Percentiles rank a stretch among this genome's conserved stretches.
Evolutionary conservation across 2,329 filamentous ascomycete genomes (phyloP).

Genomic region (Penicillium sp.): DNA sequence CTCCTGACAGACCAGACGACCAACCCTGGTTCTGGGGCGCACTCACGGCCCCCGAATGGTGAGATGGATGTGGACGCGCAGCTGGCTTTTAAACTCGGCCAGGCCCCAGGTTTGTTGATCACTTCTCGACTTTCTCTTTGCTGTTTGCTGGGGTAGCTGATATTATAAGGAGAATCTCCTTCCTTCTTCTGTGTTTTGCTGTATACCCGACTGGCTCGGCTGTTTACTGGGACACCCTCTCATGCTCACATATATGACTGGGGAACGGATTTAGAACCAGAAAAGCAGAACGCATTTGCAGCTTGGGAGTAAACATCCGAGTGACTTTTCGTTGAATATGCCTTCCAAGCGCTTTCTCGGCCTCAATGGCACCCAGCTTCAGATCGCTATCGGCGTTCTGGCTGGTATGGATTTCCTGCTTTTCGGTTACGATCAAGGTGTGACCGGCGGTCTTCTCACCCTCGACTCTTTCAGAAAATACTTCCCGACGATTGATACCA

Average conservation of each 20-base stretch:
- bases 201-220: constrained; percentile 10
- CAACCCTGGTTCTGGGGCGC: constrained; percentile 10
- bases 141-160: not conserved
- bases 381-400: constrained; percentile 49
- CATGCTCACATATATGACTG: not conserved
- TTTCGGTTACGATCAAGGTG: constrained; percentile 48
- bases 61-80: not conserved
- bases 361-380: constrained; percentile 46
- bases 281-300: not conserved
- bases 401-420: constrained; percentile 50
- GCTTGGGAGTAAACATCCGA: not conserved
- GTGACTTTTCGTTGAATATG: constrained; percentile 19
- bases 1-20: constrained; percentile 5
- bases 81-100: constrained; percentile 20
- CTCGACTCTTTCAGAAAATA: constrained; percentile 45
- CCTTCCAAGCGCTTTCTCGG: constrained; percentile 40
- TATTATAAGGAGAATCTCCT: not conserved
- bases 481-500: constrained; percentile 48
- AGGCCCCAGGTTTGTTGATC: constrained; percentile 11
- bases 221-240: not conserved
- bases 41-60: constrained; percentile 14
- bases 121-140: not conserved
- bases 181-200: not conserved
- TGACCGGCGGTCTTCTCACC: constrained; percentile 50
- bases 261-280: not conserved